Evolutionary conservation across 805 yeast species (phyloP).

Genomic region (Teunomyces gatunensis): DNA sequence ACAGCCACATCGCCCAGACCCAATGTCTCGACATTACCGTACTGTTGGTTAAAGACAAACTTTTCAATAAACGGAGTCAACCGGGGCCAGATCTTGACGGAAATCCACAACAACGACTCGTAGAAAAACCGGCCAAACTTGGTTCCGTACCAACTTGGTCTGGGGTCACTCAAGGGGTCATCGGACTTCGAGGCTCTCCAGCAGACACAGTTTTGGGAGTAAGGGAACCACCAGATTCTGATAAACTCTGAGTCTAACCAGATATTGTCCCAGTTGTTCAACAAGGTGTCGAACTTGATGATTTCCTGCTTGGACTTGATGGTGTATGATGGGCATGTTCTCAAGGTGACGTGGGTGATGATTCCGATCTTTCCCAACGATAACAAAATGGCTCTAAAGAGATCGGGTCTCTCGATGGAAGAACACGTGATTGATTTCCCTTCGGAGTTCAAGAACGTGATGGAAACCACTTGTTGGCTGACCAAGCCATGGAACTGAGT

Average conservation of each 20-base stretch:
- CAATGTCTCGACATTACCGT: conserved; percentile 68
- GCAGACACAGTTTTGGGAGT: conserved; percentile 75
- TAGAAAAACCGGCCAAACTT: conserved; percentile 74
- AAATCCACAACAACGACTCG: conserved; percentile 73
- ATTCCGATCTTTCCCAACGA: conserved; percentile 92
- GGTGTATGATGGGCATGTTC: conserved; percentile 82
- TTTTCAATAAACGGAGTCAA: conserved; percentile 82
- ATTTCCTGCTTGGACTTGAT: conserved; percentile 80
- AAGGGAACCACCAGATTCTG: conserved; percentile 98
- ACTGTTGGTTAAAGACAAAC: conserved; percentile 82
- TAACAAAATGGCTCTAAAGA: conserved; percentile 78
- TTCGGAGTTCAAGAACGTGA: conserved; percentile 69
- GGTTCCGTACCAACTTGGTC: conserved; percentile 85
- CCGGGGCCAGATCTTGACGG: conserved; percentile 70
- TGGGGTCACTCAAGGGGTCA: conserved; percentile 60
- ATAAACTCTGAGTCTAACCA: conserved; percentile 92
- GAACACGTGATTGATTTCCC: conserved; percentile 74
- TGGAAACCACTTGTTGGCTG: conserved; percentile 78
- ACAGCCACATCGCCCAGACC: conserved; percentile 65
- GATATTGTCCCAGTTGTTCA: conserved; percentile 69
- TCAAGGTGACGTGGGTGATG: conserved; percentile 78
- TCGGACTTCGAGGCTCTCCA: conserved; percentile 86
- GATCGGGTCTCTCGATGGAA: conserved; percentile 55
- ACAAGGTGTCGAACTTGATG: conserved; percentile 68
- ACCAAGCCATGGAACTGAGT: conserved; percentile 90